phyloP scores from a whole-genome alignment of 192 early-diverging fungal species.

The Phycomyces blakesleeanus region DNA sequence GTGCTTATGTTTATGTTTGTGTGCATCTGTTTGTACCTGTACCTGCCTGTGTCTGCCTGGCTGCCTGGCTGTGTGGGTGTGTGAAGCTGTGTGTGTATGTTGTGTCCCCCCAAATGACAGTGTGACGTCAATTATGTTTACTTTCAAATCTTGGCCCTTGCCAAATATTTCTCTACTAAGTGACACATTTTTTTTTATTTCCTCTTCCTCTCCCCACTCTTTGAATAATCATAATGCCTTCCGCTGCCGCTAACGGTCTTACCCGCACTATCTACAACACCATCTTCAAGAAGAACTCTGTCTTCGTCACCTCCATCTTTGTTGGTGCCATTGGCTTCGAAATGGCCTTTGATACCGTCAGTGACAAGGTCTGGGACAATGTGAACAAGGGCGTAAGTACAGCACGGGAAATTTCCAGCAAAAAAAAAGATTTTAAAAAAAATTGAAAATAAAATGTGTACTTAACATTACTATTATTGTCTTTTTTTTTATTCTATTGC shows the following conservation, averaged over 20 bases:
- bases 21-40: no score
- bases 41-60: no score
- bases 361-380: conserved; percentile 63
- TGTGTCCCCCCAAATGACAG: not conserved
- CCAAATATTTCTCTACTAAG: not conserved
- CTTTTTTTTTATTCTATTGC: no score
- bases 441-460: not conserved
- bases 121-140: conserved; percentile 7
- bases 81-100: no score
- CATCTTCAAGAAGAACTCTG: conserved; percentile 68
- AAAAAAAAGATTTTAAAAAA: no score
- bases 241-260: conserved; percentile 19
- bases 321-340: conserved; percentile 69
- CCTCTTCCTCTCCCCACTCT: conserved; percentile 3
- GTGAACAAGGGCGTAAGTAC: conserved; percentile 74
- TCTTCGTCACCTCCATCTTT: conserved; percentile 66
- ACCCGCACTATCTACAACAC: conserved; percentile 52
- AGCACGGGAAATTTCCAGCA: no score
- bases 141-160: conserved; percentile 1
- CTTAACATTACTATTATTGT: not conserved
- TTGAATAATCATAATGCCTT: conserved; percentile 17
- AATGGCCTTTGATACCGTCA: conserved; percentile 60
- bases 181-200: conserved; percentile 6
- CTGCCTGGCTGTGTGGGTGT: no score
- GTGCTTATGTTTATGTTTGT: no score